These are phyloP conservation scores for Cladophialophora psammophila DNA, from an alignment of 2,329 filamentous ascomycete genomes.

Conservation along the genomic window DNA sequence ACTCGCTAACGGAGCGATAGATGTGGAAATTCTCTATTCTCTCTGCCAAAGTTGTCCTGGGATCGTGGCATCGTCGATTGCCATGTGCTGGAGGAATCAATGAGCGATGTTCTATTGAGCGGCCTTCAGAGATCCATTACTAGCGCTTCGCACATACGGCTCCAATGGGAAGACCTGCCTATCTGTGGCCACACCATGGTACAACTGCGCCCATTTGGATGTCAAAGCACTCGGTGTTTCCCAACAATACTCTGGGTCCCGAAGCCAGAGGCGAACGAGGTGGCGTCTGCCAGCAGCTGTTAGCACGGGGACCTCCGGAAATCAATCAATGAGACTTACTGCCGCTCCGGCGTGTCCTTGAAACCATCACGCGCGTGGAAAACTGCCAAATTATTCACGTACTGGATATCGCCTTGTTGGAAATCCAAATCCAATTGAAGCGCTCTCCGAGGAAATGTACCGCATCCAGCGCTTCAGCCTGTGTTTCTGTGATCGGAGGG, in stretches of 20 bases:
- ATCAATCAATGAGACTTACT: conserved; percentile 43
- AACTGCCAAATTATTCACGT: conserved; percentile 61
- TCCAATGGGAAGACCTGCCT: conserved; percentile 55
- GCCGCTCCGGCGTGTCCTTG: conserved; percentile 48
- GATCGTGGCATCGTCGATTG: background rate
- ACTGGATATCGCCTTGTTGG: conserved; percentile 59
- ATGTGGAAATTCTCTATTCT: background rate
- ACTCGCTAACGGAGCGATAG: background rate
- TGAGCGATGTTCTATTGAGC: conserved; percentile 11
- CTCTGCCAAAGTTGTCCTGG: background rate
- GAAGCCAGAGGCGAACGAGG: conserved; percentile 57
- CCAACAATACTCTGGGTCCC: conserved; percentile 58
- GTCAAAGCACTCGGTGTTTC: conserved; percentile 49
- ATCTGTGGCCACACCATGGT: conserved; percentile 49
- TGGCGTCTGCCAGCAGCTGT: conserved; percentile 47
- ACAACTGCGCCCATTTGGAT: conserved; percentile 52
- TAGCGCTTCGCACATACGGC: conserved; percentile 44
- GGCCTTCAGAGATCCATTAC: conserved; percentile 22
- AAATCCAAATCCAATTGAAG: conserved; percentile 54
- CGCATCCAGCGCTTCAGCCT: conserved; percentile 61
- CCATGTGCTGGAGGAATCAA: background rate
- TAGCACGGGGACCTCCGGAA: background rate
- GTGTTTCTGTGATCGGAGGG: conserved; percentile 59
- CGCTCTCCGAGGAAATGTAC: conserved; percentile 59
- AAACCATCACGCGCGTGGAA: conserved; percentile 61